Conservation (phyloP, 2,329 filamentous ascomycete species). For the Neofusicoccum laricinum region DNA sequence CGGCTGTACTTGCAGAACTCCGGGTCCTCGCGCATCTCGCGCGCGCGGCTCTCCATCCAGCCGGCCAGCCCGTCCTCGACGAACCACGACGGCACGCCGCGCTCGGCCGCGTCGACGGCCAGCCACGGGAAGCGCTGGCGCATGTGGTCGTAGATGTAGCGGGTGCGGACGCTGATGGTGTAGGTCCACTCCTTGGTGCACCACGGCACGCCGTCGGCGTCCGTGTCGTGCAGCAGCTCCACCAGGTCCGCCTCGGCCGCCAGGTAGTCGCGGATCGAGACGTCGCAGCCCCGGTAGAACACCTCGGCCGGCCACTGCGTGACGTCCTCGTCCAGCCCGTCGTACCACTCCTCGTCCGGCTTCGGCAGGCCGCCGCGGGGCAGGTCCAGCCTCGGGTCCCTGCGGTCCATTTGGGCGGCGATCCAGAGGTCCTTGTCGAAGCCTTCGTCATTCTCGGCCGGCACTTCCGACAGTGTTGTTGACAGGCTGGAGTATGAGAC, state of each 20-base stretch:
- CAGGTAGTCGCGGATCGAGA: conserved; percentile 9
- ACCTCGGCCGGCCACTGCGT: neutral
- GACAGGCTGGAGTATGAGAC: conserved; percentile 5
- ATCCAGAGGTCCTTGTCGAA: conserved; percentile 13
- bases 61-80: neutral
- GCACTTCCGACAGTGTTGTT: neutral
- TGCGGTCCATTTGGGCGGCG: neutral
- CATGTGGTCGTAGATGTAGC: conserved; percentile 4
- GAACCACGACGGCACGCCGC: neutral
- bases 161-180: neutral
- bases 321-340: conserved; percentile 2
- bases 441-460: neutral
- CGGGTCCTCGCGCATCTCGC: conserved; percentile 3
- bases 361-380: conserved; percentile 5
- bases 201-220: conserved; percentile 3
- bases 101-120: neutral
- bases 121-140: neutral
- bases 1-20: conserved; percentile 4
- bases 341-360: neutral
- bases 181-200: conserved; percentile 8
- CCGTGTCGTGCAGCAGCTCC: conserved; percentile 7
- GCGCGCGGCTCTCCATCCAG: conserved; percentile 4
- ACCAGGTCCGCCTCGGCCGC: conserved; percentile 6
- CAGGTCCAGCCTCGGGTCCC: neutral
- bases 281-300: neutral